Conservation (phyloP, 495 filamentous ascomycete genomes). For the Aspergillus taichungensis region DNA sequence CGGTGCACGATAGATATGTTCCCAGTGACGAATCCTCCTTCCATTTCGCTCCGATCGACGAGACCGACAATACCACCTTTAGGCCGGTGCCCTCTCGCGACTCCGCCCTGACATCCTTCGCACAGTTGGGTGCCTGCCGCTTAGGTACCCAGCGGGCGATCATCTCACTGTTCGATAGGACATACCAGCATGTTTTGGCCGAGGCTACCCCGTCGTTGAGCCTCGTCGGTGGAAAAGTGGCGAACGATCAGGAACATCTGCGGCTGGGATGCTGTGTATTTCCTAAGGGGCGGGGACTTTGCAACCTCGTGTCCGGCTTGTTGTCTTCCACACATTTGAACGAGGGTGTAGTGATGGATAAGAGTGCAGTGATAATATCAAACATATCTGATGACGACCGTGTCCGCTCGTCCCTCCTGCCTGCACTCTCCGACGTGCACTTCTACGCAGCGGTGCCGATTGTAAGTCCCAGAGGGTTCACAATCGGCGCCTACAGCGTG, state of each 20-base stretch:
- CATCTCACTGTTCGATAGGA: conserved; percentile 46
- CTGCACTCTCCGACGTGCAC: conserved; percentile 23
- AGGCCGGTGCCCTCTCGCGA: conserved; percentile 33
- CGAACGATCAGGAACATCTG: conserved; percentile 22
- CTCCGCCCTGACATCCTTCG: conserved; percentile 49
- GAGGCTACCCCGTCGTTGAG: conserved; percentile 47
- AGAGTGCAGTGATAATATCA: conserved; percentile 12
- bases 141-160: conserved; percentile 40
- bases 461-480: conserved; percentile 43
- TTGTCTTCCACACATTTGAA: background rate
- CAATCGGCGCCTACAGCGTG: conserved; percentile 54
- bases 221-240: conserved; percentile 18
- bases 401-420: conserved; percentile 17
- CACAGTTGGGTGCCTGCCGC: conserved; percentile 47
- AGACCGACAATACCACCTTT: conserved; percentile 5
- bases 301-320: conserved; percentile 23
- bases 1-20: conserved; percentile 7
- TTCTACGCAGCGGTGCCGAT: conserved; percentile 58
- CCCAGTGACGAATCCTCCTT: conserved; percentile 7
- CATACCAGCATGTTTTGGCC: conserved; percentile 46
- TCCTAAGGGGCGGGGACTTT: conserved; percentile 34
- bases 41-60: conserved; percentile 14
- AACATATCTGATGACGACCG: conserved; percentile 18
- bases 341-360: conserved; percentile 12
- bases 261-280: conserved; percentile 35